phyloP scores from a whole-genome alignment of 2,329 filamentous ascomycete species.

The Dactylellina drechsleri region DNA sequence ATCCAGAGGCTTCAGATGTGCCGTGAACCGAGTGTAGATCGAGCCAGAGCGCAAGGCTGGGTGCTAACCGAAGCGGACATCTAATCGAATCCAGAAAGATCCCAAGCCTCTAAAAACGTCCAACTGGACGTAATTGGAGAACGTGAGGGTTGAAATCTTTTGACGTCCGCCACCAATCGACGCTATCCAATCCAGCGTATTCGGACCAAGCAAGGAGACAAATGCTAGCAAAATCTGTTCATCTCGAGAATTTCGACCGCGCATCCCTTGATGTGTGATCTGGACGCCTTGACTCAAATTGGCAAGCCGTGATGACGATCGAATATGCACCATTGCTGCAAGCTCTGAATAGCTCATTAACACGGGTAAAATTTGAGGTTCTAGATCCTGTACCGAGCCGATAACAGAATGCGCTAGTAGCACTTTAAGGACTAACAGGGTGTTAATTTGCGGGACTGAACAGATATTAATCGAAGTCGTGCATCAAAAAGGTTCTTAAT shows the following conservation, averaged over 20 bases:
- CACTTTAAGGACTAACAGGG: constrained; percentile 13
- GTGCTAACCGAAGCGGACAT: constrained; percentile 28
- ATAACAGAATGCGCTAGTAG: constrained; percentile 31
- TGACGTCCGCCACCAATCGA: constrained; percentile 39
- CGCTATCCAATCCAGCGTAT: constrained; percentile 29
- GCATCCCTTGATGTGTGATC: constrained; percentile 35
- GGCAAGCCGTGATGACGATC: constrained; percentile 42
- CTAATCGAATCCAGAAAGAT: constrained; percentile 31
- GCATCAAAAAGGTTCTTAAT: constrained; percentile 39
- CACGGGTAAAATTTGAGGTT: constrained; percentile 36
- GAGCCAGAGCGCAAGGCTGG: constrained; percentile 31
- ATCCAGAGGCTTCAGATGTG: constrained; percentile 18
- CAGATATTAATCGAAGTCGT: constrained; percentile 43
- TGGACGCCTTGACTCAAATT: constrained; percentile 32
- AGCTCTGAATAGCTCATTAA: constrained; percentile 20
- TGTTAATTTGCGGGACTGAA: constrained; percentile 18
- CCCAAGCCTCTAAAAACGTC: constrained; percentile 28
- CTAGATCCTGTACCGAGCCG: constrained; percentile 49
- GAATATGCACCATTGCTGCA: constrained; percentile 33
- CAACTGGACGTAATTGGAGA: constrained; percentile 34
- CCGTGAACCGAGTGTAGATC: constrained; percentile 26
- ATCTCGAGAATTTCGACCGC: constrained; percentile 12
- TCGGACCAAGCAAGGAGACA: constrained; percentile 11
- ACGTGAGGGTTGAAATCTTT: constrained; percentile 27
- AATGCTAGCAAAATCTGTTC: constrained; percentile 13